Conservation (phyloP, 176 grass and related monocot species). For the Bonia amplexicaulis region DNA sequence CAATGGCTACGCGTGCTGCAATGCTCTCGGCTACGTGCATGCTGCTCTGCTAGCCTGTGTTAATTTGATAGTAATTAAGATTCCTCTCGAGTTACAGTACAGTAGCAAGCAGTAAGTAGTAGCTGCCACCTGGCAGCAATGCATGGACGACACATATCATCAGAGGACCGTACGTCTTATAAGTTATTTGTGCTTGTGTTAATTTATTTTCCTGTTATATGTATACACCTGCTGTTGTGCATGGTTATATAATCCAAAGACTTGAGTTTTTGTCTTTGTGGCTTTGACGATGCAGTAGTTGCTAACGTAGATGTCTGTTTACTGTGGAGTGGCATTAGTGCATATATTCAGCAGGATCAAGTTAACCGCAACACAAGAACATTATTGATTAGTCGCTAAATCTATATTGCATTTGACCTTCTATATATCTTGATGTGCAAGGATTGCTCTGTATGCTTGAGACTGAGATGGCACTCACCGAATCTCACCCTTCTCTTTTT, state of each 20-base stretch:
- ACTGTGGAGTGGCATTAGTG: background rate
- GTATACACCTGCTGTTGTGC: background rate
- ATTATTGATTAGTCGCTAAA: background rate
- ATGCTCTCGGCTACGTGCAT: background rate
- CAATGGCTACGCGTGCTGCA: background rate
- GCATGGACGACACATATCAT: background rate
- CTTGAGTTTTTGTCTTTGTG: background rate
- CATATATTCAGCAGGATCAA: background rate
- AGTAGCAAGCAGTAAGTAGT: background rate
- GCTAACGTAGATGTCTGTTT: no score
- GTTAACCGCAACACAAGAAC: background rate
- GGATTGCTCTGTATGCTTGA: background rate
- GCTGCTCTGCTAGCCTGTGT: background rate
- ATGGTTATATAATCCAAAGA: background rate
- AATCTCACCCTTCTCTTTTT: no score
- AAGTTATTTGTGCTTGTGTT: constrained; percentile 21
- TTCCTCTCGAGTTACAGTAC: background rate
- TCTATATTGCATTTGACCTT: background rate
- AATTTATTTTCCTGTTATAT: constrained; percentile 11
- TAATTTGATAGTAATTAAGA: background rate
- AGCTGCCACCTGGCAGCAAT: background rate
- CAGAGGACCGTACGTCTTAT: background rate
- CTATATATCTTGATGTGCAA: background rate
- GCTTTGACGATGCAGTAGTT: background rate
- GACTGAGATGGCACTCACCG: no score